Evolutionary conservation across 768 basidiomycete genomes (phyloP), one percentile per base, ranked within the genome.

Genomic region (Phanerochaete carnosa): DNA sequence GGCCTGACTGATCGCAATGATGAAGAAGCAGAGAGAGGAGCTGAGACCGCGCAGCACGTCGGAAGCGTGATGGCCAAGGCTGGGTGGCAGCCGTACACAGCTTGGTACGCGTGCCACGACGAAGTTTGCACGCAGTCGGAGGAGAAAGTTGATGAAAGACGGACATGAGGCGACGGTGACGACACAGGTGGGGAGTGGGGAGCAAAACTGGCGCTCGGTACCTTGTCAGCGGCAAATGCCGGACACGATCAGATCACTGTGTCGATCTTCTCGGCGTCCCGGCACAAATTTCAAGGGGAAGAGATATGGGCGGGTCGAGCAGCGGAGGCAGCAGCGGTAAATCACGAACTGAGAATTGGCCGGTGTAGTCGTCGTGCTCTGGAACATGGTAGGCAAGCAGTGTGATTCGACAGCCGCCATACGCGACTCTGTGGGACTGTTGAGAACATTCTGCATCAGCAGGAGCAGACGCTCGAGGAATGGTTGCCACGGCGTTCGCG

Each of bases 401-500:
- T 9, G n/a, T 52, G 51, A 33, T 32, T 22, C 39, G 39, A 43
- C 39, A 43, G 39, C 19, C 39, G 39, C 19, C 8, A 19, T 4
- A 19, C 16, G 39, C 6, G 19, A 43, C 16, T 8, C 11, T 19
- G 39, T 4, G 39, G 19, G 39, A 43, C 19, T 43, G 39, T 8
- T 43, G 39, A 19, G 39, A 43, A 43, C 39, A 43, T 43, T 43
- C 39, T 19, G 39, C 39, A 52, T 52, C 51, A 52, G 19, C 23
- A 6, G 28, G 25, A 5, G 26, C 26, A 55, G 15, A n/a, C 45
- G 49, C 47, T 28, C 29, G 45, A 15, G 16, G 39, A 50, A 59
- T 51, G 57, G 57, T 59, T 59, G 57, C 47, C 50, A 59, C 57
- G 57, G 47, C 30, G 43, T 43, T 37, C n/a, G 39, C 43, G 35